Evolutionary conservation across 164 flowering plant genomes (phyloP).

Genomic region (Echeveria elegans): DNA sequence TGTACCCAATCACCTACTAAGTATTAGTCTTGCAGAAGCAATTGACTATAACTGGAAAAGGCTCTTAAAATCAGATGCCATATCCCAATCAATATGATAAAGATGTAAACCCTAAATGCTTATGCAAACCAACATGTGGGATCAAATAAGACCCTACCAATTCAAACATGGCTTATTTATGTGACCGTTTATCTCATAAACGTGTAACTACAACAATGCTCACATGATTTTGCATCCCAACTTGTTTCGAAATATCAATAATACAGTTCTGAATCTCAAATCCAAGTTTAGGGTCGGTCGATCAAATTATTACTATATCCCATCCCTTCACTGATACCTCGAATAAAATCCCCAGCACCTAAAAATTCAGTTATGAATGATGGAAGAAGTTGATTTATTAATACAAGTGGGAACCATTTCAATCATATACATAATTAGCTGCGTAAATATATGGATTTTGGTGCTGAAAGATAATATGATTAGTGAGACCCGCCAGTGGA

Average conservation of each 20-base stretch:
- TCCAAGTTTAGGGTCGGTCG: background rate
- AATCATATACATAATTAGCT: background rate
- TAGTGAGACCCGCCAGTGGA: background rate
- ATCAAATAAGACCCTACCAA: background rate
- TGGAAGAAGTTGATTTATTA: background rate
- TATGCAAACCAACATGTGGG: background rate
- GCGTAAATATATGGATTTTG: background rate
- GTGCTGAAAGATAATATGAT: background rate
- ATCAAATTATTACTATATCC: background rate
- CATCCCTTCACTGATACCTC: background rate
- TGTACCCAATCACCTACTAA: background rate
- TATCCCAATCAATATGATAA: background rate
- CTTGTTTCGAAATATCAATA: background rate
- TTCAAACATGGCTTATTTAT: background rate
- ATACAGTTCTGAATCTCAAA: background rate
- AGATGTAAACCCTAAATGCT: background rate
- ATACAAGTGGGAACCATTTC: background rate
- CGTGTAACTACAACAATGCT: background rate
- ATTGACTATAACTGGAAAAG: background rate
- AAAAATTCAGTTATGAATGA: background rate
- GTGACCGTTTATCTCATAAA: background rate
- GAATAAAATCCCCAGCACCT: conserved; percentile 3
- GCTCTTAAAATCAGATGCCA: background rate
- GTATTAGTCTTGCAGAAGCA: background rate
- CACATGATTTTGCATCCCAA: conserved; percentile 6